phyloP scores from a whole-genome alignment of 2,329 filamentous ascomycete species.

The Phyllosticta citribraziliensis region DNA sequence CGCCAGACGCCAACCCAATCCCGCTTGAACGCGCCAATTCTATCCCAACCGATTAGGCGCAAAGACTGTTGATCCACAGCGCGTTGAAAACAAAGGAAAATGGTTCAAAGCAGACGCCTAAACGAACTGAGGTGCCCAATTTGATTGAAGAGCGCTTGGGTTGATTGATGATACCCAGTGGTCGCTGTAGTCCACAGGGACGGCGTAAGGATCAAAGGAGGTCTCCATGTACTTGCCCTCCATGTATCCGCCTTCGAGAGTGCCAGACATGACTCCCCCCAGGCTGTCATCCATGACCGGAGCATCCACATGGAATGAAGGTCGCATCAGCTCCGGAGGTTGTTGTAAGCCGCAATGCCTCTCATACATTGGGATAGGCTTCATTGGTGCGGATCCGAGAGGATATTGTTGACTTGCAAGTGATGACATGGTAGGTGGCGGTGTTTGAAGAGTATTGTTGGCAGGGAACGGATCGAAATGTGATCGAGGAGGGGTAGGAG shows the following conservation, averaged over 20 bases:
- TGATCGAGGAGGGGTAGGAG: conserved; percentile 9
- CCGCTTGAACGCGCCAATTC: conserved; percentile 10
- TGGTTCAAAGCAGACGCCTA: neutral
- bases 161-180: conserved; percentile 7
- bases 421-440: neutral
- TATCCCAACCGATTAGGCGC: neutral
- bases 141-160: conserved; percentile 6
- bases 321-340: conserved; percentile 1
- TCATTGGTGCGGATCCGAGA: neutral
- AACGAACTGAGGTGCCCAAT: conserved; percentile 6
- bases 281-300: neutral
- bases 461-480: neutral
- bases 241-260: neutral
- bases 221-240: conserved; percentile 3
- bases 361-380: neutral
- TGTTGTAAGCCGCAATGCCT: neutral
- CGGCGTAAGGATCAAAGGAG: conserved; percentile 1
- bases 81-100: neutral
- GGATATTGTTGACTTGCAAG: neutral
- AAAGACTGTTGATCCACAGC: neutral
- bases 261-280: neutral
- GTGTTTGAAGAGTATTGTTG: neutral
- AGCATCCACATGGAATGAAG: conserved; percentile 1
- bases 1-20: conserved; percentile 1
- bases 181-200: neutral